Evolutionary conservation across 768 basidiomycete species (phyloP).

Genomic region (Glaciozyma antarctica): DNA sequence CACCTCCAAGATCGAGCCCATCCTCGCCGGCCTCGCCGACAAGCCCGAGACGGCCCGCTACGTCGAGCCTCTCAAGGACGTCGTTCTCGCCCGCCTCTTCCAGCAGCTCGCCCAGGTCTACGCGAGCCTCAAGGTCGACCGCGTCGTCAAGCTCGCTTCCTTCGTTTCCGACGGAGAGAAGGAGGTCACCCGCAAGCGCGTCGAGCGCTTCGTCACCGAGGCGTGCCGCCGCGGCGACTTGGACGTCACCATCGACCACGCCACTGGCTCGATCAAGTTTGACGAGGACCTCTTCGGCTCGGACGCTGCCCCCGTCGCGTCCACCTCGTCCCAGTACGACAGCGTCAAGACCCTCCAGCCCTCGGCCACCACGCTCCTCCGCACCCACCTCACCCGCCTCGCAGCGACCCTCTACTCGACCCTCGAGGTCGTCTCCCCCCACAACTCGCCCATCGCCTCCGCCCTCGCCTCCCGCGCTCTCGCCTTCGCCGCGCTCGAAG

Average conservation of each 20-base stretch:
- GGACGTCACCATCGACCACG: constrained; percentile 74
- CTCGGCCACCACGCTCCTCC: constrained; percentile 59
- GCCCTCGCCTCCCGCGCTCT: constrained; percentile 45
- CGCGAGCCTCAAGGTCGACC: constrained; percentile 67
- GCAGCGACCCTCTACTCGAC: constrained; percentile 58
- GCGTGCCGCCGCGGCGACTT: constrained; percentile 81
- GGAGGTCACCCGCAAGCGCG: constrained; percentile 45
- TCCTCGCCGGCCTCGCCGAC: constrained; percentile 54
- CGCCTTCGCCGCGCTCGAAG: constrained; percentile 51
- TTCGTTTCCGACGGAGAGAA: constrained; percentile 70
- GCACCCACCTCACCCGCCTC: constrained; percentile 66
- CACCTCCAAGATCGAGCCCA: constrained; percentile 64
- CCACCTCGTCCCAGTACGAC: constrained; percentile 41
- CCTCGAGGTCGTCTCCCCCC: constrained; percentile 41
- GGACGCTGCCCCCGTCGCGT: constrained; percentile 39
- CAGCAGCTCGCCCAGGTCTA: constrained; percentile 89
- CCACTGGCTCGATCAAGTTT: constrained; percentile 72
- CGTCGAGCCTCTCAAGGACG: constrained; percentile 78
- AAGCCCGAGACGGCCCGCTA: constrained; percentile 52
- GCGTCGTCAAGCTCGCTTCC: constrained; percentile 65
- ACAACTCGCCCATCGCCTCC: constrained; percentile 46
- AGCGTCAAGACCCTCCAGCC: constrained; percentile 51
- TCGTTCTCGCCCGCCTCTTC: constrained; percentile 80
- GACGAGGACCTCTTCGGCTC: constrained; percentile 50
- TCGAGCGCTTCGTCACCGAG: constrained; percentile 85